These are phyloP conservation scores for Tanacetum coccineum DNA, from an alignment of 129 eudicot species.

Conservation along the genomic window DNA sequence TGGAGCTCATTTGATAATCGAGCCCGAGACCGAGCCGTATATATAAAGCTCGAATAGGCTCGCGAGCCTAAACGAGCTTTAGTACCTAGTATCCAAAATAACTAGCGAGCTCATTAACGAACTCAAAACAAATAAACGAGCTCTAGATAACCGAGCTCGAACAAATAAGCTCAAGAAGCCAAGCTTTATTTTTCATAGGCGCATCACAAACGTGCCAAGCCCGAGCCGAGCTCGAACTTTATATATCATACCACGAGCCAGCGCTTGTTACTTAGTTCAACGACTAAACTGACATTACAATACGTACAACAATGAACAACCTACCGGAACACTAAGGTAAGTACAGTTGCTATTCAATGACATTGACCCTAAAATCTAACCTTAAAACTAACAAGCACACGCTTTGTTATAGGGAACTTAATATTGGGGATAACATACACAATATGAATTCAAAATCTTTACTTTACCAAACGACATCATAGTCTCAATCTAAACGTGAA, in stretches of 20 bases:
- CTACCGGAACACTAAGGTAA: neutral
- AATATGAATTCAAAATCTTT: neutral
- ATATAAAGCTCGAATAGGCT: no score
- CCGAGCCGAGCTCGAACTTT: no score
- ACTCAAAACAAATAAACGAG: no score
- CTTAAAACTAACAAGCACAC: conserved; percentile 10
- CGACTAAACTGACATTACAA: neutral
- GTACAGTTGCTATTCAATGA: neutral
- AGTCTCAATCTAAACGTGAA: conserved; percentile 6
- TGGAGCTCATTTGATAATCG: no score
- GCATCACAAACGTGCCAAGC: no score
- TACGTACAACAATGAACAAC: neutral
- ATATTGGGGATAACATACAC: conserved; percentile 16
- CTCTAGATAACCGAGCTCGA: no score
- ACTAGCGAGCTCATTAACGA: no score
- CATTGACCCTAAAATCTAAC: neutral
- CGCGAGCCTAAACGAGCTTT: no score
- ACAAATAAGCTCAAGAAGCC: no score
- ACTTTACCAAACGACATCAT: neutral
- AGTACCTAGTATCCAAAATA: no score
- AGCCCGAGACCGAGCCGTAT: no score
- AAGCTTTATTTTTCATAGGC: no score
- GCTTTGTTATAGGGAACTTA: neutral
- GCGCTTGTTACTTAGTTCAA: neutral
- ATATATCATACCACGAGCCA: neutral